Conservation (phyloP, 148 eudicot genomes). For the Dysphania ambrosioides region DNA sequence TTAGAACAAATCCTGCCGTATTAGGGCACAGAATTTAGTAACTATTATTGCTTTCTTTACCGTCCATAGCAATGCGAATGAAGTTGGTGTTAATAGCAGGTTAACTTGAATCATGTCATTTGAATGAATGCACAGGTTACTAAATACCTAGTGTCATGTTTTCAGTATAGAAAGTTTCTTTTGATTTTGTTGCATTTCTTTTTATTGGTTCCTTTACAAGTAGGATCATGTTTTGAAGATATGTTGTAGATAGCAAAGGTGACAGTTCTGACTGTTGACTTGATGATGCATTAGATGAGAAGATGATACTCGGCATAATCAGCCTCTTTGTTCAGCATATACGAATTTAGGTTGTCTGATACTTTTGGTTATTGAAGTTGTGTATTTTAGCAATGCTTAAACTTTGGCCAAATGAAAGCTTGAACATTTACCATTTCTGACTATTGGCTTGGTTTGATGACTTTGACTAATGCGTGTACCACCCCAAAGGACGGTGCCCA, state of each 20-base stretch:
- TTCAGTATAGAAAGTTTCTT: slow-evolving; percentile 10
- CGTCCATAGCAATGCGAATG: slow-evolving; percentile 4
- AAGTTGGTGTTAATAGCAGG: slow-evolving; percentile 18
- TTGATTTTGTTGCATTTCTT: neutral
- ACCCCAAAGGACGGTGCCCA: too few relatives aligned
- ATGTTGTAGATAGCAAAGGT: slow-evolving; percentile 29
- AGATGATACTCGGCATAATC: slow-evolving; percentile 1
- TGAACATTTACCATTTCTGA: too few relatives aligned
- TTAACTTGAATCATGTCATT: slow-evolving; percentile 13
- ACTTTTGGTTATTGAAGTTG: too few relatives aligned
- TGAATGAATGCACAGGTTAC: neutral
- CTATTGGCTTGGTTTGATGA: too few relatives aligned
- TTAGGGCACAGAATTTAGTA: slow-evolving; percentile 1
- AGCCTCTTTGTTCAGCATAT: slow-evolving; percentile 6
- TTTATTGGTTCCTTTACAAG: neutral
- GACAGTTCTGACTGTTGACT: slow-evolving; percentile 15
- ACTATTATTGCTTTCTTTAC: neutral
- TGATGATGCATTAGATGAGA: slow-evolving; percentile 9
- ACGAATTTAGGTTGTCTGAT: neutral
- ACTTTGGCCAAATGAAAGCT: too few relatives aligned
- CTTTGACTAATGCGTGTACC: too few relatives aligned
- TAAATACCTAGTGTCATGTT: neutral
- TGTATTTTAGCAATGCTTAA: too few relatives aligned
- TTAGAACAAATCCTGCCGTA: slow-evolving; percentile 20
- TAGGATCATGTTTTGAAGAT: neutral